phyloP scores from a whole-genome alignment of 2,329 filamentous ascomycete species.

The Nothopassalora personata region DNA sequence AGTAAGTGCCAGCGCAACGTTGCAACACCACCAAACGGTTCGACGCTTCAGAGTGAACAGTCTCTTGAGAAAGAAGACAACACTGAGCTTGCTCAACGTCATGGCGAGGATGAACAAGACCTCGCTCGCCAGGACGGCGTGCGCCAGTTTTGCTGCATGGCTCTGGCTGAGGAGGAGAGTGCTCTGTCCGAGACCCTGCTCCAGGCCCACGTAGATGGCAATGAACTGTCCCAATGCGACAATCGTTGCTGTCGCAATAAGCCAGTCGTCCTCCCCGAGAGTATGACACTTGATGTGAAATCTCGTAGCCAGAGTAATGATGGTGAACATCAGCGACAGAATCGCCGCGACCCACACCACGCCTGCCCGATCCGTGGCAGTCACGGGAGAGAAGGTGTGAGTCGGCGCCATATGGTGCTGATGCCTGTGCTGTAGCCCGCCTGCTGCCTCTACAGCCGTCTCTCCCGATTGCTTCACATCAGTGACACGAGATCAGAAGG shows the following conservation, averaged over 20 bases:
- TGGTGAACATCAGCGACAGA: conserved; percentile 24
- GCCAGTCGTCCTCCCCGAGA: conserved; percentile 27
- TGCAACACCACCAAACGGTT: conserved; percentile 17
- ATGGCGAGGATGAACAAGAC: conserved; percentile 26
- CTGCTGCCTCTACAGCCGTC: too few relatives aligned
- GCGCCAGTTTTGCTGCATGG: conserved; percentile 8
- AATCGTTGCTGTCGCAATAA: conserved; percentile 20
- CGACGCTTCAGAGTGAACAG: conserved; percentile 27
- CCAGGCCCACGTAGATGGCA: conserved; percentile 22
- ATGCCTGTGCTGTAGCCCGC: too few relatives aligned
- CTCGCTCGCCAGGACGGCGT: conserved; percentile 24
- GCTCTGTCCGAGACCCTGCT: conserved; percentile 16
- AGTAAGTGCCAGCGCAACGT: conserved; percentile 15
- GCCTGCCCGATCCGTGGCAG: conserved; percentile 12
- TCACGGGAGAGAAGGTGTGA: conserved; percentile 15
- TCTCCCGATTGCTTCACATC: too few relatives aligned
- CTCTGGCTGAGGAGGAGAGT: conserved; percentile 11
- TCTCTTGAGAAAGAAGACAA: conserved; percentile 29
- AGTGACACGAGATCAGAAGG: too few relatives aligned
- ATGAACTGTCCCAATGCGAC: conserved; percentile 21
- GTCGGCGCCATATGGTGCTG: conserved; percentile 8
- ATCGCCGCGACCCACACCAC: conserved; percentile 27
- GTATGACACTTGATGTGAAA: conserved; percentile 25
- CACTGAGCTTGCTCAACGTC: conserved; percentile 27
- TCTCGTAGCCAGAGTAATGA: conserved; percentile 24